Percentiles rank a stretch among this genome's conserved stretches.
phyloP scores from a whole-genome alignment of 495 filamentous ascomycete genomes.

The Durotheca rogersii region DNA sequence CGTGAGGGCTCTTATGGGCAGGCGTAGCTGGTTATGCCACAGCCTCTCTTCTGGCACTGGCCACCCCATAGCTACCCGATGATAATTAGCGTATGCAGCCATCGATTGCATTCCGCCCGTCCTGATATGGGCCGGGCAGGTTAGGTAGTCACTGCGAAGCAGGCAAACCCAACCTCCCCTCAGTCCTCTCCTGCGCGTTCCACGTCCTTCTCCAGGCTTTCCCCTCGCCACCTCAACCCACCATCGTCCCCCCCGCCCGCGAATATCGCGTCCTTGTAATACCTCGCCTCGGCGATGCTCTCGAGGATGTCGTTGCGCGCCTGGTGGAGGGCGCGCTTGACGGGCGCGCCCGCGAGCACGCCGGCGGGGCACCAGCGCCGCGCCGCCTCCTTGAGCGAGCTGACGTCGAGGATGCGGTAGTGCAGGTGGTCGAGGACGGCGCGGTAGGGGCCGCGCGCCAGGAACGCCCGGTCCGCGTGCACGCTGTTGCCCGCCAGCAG shows the following conservation, averaged over 20 bases:
- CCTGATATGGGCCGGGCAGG: too few species aligned
- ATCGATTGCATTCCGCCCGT: too few species aligned
- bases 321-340: slow-evolving; percentile 75
- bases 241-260: neutral
- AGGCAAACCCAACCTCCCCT: too few species aligned
- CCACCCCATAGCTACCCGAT: too few species aligned
- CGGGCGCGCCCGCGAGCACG: slow-evolving; percentile 59
- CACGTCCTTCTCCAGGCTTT: too few species aligned
- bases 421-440: slow-evolving; percentile 73
- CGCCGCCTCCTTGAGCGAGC: slow-evolving; percentile 83
- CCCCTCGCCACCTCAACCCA: too few species aligned
- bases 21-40: too few species aligned
- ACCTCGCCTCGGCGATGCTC: slow-evolving; percentile 87
- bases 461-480: slow-evolving; percentile 84
- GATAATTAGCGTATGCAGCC: too few species aligned
- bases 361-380: slow-evolving; percentile 72
- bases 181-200: too few species aligned
- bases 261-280: slow-evolving; percentile 71
- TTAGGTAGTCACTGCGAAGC: too few species aligned
- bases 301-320: slow-evolving; percentile 89
- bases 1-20: too few species aligned
- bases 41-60: too few species aligned
- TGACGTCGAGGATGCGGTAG: slow-evolving; percentile 91
- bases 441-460: slow-evolving; percentile 70
- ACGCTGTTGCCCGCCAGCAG: slow-evolving; percentile 90